These are phyloP conservation scores for Lunasporangiospora selenospora DNA, from an alignment of 192 early-diverging fungal genomes.

Conservation along the genomic window DNA sequence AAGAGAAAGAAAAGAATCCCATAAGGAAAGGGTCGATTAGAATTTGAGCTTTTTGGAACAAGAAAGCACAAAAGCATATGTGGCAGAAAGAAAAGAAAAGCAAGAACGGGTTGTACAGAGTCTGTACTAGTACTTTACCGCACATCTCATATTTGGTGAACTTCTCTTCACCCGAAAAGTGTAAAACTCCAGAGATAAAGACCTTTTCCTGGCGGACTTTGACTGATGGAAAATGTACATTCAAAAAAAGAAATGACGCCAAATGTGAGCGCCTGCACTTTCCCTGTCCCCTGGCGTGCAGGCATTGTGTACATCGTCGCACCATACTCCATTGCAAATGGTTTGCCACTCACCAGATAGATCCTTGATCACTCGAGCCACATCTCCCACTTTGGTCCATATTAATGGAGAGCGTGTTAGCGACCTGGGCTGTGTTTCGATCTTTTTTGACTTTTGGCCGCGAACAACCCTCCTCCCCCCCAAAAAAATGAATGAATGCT, in stretches of 20 bases:
- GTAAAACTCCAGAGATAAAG: constrained; percentile 61
- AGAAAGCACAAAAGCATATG: too few relatives aligned
- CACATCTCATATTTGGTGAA: constrained; percentile 79
- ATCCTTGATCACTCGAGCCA: constrained; percentile 72
- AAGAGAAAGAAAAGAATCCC: too few relatives aligned
- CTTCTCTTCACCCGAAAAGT: constrained; percentile 66
- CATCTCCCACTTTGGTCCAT: constrained; percentile 63
- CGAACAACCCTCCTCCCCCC: too few relatives aligned
- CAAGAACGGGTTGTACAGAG: background rate
- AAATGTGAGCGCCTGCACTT: background rate
- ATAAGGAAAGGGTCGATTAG: too few relatives aligned
- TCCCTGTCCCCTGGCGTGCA: too few relatives aligned
- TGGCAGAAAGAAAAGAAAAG: constrained; percentile 2
- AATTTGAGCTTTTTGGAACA: too few relatives aligned
- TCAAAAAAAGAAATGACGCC: background rate
- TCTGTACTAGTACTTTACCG: constrained; percentile 45
- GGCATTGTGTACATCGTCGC: too few relatives aligned
- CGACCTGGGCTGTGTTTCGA: too few relatives aligned
- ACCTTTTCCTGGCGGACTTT: constrained; percentile 39
- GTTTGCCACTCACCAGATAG: constrained; percentile 52
- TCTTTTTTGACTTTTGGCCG: too few relatives aligned
- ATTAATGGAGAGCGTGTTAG: too few relatives aligned
- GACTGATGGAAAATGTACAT: constrained; percentile 15
- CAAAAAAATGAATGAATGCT: too few relatives aligned
- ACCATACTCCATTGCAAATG: background rate